Percentiles rank a stretch among this genome's conserved stretches.
Conservation (phyloP, 345 rosid species). For the Sonneratia alba region DNA sequence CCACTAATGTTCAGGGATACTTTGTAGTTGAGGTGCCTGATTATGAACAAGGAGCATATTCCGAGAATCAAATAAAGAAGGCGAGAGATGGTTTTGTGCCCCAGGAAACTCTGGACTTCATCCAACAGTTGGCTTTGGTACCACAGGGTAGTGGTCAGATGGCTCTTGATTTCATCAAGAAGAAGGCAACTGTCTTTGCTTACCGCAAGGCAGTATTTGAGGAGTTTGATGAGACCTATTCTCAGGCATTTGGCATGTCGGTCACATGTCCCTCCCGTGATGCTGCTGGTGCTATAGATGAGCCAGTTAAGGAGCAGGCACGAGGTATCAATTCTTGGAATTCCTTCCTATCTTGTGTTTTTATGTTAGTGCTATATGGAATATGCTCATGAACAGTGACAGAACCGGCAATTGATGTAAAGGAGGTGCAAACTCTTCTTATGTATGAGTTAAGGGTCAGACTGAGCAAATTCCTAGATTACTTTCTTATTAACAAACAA, state of each 20-base stretch:
- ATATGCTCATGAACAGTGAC: background rate
- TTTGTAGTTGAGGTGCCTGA: conserved; percentile 83
- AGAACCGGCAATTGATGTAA: background rate
- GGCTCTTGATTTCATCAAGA: conserved; percentile 41
- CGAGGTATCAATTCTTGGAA: conserved; percentile 39
- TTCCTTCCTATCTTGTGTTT: background rate
- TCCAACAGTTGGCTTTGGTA: conserved; percentile 56
- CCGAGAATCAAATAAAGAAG: conserved; percentile 56
- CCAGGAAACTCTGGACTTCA: conserved; percentile 38
- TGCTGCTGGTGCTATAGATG: conserved; percentile 20
- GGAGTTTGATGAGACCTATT: conserved; percentile 96
- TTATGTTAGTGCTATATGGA: background rate
- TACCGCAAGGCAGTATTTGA: conserved; percentile 80
- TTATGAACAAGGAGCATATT: conserved; percentile 69
- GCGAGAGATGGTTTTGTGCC: conserved; percentile 66
- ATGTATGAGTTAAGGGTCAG: background rate
- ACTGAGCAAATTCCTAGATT: background rate
- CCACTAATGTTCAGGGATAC: conserved; percentile 51
- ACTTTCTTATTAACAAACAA: background rate
- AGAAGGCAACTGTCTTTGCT: conserved; percentile 54
- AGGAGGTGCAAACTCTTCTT: background rate
- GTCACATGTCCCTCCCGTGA: conserved; percentile 28
- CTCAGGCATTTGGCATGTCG: conserved; percentile 91
- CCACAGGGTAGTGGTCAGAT: conserved; percentile 36
- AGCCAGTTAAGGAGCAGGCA: conserved; percentile 38